Evolutionary conservation across 2,329 filamentous ascomycete species (phyloP), one percentile per base, ranked within the genome.

Genomic region (Chaetomium sp.): DNA sequence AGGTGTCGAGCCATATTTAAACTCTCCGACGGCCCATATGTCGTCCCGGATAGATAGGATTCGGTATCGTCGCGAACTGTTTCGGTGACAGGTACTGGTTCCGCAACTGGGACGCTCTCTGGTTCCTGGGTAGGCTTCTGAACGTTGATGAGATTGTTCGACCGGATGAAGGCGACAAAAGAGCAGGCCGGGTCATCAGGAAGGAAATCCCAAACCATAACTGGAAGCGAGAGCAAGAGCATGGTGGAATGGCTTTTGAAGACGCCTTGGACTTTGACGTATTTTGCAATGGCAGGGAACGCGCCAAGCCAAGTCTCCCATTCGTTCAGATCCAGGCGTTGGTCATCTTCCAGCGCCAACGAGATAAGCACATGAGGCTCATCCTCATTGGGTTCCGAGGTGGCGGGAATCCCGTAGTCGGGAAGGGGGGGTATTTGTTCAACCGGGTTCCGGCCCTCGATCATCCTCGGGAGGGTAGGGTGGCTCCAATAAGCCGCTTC

Each of bases 161-260:
- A 83, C 6, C 79, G 73, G 55, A 83, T 80, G 56, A 82, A 83
- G 7, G 78, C 79, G 8, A 84, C 69, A 54, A 84, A 84, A 0
- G 78, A 78, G 46, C 78, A 80, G 0, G 80, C 80, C 33, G 74
- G 75, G 51, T 82, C 73, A 38, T 83, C 79, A 0, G 80, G 80
- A 0, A 84, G 70, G 44, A 84, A 68, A 60, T 83, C 78, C 81
- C 81, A 84, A 3, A 84, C 71, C 68, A 79, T 79, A 9, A 84
- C 76, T 0, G 81, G 81, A 64, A 84, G 71, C 0, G 81, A 84
- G 2, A 84, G 67, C 6, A 84, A 67, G 5, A 84, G 71, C 43
- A 84, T 67, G 0, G 78, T 84, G 0, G 81, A 84, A 61, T 83
- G 79, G 49, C 80, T 84, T 63, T 81, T 81, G 67, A 83, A 84